These are phyloP conservation scores for Saccharomyces pastorianus DNA, from an alignment of 1,139 yeast genomes.

Conservation along the genomic window DNA sequence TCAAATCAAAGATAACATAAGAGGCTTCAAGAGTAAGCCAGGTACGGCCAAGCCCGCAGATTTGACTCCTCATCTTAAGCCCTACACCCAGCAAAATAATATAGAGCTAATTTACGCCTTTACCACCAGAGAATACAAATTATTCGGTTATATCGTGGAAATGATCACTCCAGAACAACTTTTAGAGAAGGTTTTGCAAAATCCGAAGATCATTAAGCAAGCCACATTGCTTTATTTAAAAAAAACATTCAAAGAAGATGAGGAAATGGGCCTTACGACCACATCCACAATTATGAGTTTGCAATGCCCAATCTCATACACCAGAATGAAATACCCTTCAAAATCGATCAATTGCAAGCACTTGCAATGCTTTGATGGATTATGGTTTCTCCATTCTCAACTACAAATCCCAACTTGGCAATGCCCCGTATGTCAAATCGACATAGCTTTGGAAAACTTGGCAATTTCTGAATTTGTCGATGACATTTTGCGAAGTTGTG, in stretches of 20 bases:
- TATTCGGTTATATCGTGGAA: constrained; percentile 49
- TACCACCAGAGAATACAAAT: constrained; percentile 38
- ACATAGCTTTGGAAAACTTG: constrained; percentile 42
- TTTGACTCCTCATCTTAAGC: constrained; percentile 39
- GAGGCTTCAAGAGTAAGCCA: constrained; percentile 51
- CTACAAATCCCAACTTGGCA: constrained; percentile 56
- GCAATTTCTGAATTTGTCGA: constrained; percentile 54
- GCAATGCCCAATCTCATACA: constrained; percentile 57
- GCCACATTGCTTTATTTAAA: constrained; percentile 40
- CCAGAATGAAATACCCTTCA: constrained; percentile 52
- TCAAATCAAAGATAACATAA: constrained; percentile 41
- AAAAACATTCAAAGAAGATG: constrained; percentile 36
- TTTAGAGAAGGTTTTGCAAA: constrained; percentile 30
- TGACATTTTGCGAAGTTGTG: constrained; percentile 41
- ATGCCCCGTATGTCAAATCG: constrained; percentile 56
- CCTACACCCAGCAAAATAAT: constrained; percentile 33
- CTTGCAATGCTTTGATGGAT: constrained; percentile 65
- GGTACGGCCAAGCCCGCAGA: constrained; percentile 67
- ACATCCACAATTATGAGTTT: constrained; percentile 50
- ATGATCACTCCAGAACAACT: constrained; percentile 37
- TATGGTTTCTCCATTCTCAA: constrained; percentile 52
- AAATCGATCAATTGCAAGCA: constrained; percentile 55
- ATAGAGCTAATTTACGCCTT: constrained; percentile 49
- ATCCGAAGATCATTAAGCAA: constrained; percentile 42
- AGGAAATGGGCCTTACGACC: constrained; percentile 51